A percentile compares a stretch with the other conserved stretches of the same genome.
These are phyloP conservation scores for Penicillium psychrosexuale DNA, from an alignment of 2,329 filamentous ascomycete genomes.

Conservation along the genomic window DNA sequence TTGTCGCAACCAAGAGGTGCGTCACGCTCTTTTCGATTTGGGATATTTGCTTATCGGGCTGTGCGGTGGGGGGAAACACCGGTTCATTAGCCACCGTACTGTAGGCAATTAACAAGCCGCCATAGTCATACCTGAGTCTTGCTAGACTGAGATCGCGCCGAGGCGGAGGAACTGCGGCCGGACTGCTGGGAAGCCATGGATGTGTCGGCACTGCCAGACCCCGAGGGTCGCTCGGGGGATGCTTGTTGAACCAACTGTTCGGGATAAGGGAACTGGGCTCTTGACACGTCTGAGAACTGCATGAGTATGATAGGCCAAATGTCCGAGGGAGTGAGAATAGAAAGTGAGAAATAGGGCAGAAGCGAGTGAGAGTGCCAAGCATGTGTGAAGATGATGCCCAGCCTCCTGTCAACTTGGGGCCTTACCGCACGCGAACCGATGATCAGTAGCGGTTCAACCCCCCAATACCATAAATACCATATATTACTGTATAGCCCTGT, in stretches of 20 bases:
- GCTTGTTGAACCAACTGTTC: conserved; percentile 31
- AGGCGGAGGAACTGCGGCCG: conserved; percentile 65
- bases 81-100: conserved; percentile 6
- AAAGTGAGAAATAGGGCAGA: conserved; percentile 1
- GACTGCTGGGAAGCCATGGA: conserved; percentile 55
- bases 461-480: not conserved
- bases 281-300: conserved; percentile 1
- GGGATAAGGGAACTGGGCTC: conserved; percentile 1
- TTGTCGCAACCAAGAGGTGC: conserved; percentile 93
- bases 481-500: conserved; percentile 2
- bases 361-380: conserved; percentile 4
- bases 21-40: conserved; percentile 99
- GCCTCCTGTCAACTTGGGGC: conserved; percentile 8
- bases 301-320: not conserved
- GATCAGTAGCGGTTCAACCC: not conserved
- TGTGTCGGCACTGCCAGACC: conserved; percentile 46
- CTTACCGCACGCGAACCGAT: conserved; percentile 6
- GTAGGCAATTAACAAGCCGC: not conserved
- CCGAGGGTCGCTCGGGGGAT: conserved; percentile 27
- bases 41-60: conserved; percentile 75
- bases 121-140: conserved; percentile 55
- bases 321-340: not conserved
- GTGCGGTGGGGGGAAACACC: conserved; percentile 11
- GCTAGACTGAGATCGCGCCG: conserved; percentile 58
- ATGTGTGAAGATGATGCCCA: conserved; percentile 14